Percentiles rank a stretch among this genome's conserved stretches.
Conservation (phyloP, 306 rosid genomes). For the Quercus bicolor region DNA sequence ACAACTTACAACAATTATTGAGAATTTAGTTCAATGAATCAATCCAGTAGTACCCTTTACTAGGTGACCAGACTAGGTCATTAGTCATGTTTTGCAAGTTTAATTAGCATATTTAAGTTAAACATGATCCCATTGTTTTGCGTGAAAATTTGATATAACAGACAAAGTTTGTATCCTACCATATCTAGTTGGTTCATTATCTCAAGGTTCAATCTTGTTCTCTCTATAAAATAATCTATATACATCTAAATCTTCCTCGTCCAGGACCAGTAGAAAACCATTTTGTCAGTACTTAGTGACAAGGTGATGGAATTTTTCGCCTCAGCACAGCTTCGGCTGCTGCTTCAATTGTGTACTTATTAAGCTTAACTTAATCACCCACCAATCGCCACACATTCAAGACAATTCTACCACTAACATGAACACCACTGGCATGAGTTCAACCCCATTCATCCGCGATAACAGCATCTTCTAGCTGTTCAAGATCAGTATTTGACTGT, state of each 20-base stretch:
- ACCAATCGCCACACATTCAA: slow-evolving; percentile 85
- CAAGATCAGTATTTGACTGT: slow-evolving; percentile 39
- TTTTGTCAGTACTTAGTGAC: slow-evolving; percentile 51
- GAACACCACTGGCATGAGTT: slow-evolving; percentile 78
- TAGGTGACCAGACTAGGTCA: not conserved
- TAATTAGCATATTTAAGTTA: not conserved
- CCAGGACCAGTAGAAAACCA: slow-evolving; percentile 88
- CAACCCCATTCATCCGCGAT: slow-evolving; percentile 97
- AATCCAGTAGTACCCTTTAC: not conserved
- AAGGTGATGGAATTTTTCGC: slow-evolving; percentile 34
- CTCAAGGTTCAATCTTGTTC: slow-evolving; percentile 76
- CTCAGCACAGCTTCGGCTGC: slow-evolving; percentile 50
- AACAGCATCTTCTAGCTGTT: slow-evolving; percentile 47
- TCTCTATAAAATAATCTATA: slow-evolving; percentile 51
- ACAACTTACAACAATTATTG: not conserved
- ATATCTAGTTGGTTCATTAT: slow-evolving; percentile 75
- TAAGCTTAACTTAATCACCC: slow-evolving; percentile 84
- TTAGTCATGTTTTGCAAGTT: not conserved
- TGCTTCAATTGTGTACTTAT: slow-evolving; percentile 73
- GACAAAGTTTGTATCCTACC: slow-evolving; percentile 41
- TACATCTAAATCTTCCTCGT: slow-evolving; percentile 68
- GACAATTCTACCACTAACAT: slow-evolving; percentile 37
- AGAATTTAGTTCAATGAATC: not conserved
- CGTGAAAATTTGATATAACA: not conserved
- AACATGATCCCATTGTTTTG: not conserved